Evolutionary conservation across 257 asterid species (phyloP).

Genomic region (Nicotiana obtusifolia): DNA sequence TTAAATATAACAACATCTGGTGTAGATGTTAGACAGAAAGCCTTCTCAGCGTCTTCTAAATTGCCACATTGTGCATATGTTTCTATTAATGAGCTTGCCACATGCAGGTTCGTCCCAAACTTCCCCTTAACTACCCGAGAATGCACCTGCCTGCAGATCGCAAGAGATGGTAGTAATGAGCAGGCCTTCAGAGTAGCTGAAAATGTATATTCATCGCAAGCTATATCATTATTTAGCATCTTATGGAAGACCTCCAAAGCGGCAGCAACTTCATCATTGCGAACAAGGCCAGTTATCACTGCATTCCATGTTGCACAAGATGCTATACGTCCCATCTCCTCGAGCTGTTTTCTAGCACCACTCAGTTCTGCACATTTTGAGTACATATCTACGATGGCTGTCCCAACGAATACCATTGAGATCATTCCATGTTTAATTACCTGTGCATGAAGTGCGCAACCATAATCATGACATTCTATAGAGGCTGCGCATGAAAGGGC

Average conservation of each 20-base stretch:
- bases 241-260: slow-evolving; percentile 12
- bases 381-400: slow-evolving; percentile 21
- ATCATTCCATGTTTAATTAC: slow-evolving; percentile 22
- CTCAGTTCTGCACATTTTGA: slow-evolving; percentile 20
- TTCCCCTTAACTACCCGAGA: slow-evolving; percentile 14
- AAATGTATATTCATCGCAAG: slow-evolving; percentile 21
- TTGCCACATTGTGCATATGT: slow-evolving; percentile 21
- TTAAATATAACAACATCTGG: slow-evolving; percentile 14
- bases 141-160: slow-evolving; percentile 22
- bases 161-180: slow-evolving; percentile 17
- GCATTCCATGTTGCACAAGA: slow-evolving; percentile 24
- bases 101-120: slow-evolving; percentile 11
- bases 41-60: slow-evolving; percentile 18
- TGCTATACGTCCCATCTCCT: slow-evolving; percentile 13
- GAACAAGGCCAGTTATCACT: slow-evolving; percentile 21
- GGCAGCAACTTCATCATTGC: background rate
- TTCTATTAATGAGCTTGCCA: slow-evolving; percentile 25
- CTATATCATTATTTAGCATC: slow-evolving; percentile 5
- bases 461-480: slow-evolving; percentile 4
- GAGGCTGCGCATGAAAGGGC: slow-evolving; percentile 22
- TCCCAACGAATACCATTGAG: slow-evolving; percentile 17
- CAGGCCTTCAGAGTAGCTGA: slow-evolving; percentile 12
- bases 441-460: slow-evolving; percentile 16
- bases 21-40: background rate
- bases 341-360: slow-evolving; percentile 12